Percentiles rank a stretch among this genome's conserved stretches.
Evolutionary conservation across 495 filamentous ascomycete species (phyloP).

Genomic region (Tricharina praecox): DNA sequence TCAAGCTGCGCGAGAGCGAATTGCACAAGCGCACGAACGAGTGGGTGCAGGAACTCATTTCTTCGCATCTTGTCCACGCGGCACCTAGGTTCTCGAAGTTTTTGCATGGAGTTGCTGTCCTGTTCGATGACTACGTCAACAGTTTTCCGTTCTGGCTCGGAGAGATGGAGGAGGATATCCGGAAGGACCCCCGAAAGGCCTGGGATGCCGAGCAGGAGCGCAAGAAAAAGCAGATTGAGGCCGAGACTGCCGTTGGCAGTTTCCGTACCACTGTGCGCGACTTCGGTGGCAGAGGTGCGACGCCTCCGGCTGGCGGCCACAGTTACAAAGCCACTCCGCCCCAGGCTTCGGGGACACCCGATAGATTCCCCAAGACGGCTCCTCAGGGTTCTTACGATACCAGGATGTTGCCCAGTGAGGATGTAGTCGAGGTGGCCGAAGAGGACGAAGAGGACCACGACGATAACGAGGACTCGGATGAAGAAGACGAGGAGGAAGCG

Average conservation of each 20-base stretch:
- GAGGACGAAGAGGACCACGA: background rate
- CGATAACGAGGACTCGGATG: background rate
- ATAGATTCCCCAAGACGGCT: slow-evolving; percentile 12
- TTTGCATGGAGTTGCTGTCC: slow-evolving; percentile 72
- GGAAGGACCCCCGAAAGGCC: slow-evolving; percentile 74
- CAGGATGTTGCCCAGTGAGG: slow-evolving; percentile 6
- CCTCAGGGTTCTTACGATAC: slow-evolving; percentile 6
- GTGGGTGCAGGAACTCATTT: slow-evolving; percentile 82
- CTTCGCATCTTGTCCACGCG: slow-evolving; percentile 77
- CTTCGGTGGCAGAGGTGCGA: slow-evolving; percentile 20
- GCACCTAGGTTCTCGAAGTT: slow-evolving; percentile 91
- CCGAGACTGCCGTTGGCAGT: slow-evolving; percentile 77
- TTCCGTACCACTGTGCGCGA: slow-evolving; percentile 38
- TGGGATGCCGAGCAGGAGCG: slow-evolving; percentile 77
- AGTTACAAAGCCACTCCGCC: background rate
- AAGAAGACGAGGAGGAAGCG: slow-evolving; percentile 16
- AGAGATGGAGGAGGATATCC: slow-evolving; percentile 78
- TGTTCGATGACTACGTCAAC: slow-evolving; percentile 95
- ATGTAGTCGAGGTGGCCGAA: slow-evolving; percentile 6
- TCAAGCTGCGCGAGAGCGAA: slow-evolving; percentile 44
- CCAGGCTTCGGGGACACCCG: background rate
- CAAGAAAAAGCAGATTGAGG: slow-evolving; percentile 55
- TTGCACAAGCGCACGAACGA: slow-evolving; percentile 34
- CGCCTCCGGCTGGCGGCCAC: slow-evolving; percentile 7
- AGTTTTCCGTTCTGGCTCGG: slow-evolving; percentile 89